These are phyloP conservation scores for Cordyceps militaris DNA, from an alignment of 2,329 filamentous ascomycete species.

Conservation along the genomic window DNA sequence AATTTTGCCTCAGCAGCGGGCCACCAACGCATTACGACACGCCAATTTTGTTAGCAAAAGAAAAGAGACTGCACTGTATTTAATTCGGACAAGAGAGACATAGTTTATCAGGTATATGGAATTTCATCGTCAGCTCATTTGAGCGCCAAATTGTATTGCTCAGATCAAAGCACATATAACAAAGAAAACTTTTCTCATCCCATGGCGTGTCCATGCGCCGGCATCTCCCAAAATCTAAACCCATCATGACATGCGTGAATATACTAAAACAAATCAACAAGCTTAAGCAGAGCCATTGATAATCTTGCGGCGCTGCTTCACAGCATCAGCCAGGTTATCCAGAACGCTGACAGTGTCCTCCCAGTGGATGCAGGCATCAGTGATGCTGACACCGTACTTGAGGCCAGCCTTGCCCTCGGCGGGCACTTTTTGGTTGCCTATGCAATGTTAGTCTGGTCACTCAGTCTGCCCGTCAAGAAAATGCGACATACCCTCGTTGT, in stretches of 20 bases:
- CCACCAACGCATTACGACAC: not conserved
- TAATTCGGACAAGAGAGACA: not conserved
- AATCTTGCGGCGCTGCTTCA: conserved; percentile 61
- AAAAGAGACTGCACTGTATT: no score
- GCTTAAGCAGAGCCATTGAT: conserved; percentile 20
- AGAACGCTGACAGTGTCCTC: conserved; percentile 74
- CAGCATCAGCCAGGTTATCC: conserved; percentile 77
- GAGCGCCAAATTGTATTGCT: not conserved
- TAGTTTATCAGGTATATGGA: not conserved
- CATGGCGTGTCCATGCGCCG: not conserved
- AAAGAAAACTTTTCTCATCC: conserved; percentile 6
- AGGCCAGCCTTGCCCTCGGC: conserved; percentile 69
- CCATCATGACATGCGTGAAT: conserved; percentile 5
- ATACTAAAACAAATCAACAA: not conserved
- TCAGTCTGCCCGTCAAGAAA: not conserved
- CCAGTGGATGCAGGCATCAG: conserved; percentile 94
- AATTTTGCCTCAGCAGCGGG: conserved; percentile 7
- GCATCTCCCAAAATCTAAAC: not conserved
- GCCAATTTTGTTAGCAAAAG: no score
- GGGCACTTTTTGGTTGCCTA: conserved; percentile 74
- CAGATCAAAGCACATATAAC: not conserved
- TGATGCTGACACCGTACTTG: conserved; percentile 89
- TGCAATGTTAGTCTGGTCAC: conserved; percentile 26
- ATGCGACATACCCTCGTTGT: conserved; percentile 57
- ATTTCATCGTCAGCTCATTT: not conserved